Evolutionary conservation across 306 rosid species (phyloP).

Genomic region (Glycine tomentella): DNA sequence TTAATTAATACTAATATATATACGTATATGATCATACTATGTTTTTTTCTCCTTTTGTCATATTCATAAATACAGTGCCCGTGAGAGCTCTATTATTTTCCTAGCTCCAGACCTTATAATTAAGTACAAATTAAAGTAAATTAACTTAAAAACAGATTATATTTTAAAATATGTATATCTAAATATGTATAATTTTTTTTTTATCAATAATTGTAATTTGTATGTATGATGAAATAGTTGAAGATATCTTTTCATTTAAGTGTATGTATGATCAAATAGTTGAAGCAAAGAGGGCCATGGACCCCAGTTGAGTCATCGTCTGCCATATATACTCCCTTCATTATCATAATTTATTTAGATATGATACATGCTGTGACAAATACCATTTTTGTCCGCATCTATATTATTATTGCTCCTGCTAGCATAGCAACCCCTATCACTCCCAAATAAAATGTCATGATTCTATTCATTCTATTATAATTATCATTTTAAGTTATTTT

Average conservation of each 20-base stretch:
- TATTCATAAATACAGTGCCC: slow-evolving; percentile 19
- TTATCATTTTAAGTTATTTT: too few relatives aligned
- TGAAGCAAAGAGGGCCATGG: slow-evolving; percentile 41
- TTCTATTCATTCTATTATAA: too few relatives aligned
- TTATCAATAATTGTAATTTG: background rate
- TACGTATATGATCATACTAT: slow-evolving; percentile 27
- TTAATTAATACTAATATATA: slow-evolving; percentile 35
- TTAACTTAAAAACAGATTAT: background rate
- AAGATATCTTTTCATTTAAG: background rate
- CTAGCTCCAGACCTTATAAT: background rate
- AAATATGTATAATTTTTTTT: background rate
- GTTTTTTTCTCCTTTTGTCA: slow-evolving; percentile 33
- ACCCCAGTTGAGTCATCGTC: slow-evolving; percentile 57
- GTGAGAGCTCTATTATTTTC: slow-evolving; percentile 50
- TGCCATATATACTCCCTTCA: slow-evolving; percentile 47
- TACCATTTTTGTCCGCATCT: slow-evolving; percentile 60
- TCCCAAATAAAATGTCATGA: slow-evolving; percentile 7
- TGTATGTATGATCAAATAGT: slow-evolving; percentile 39
- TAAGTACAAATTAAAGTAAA: background rate
- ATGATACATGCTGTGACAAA: slow-evolving; percentile 61
- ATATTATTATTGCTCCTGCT: slow-evolving; percentile 54
- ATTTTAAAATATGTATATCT: background rate
- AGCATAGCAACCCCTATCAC: slow-evolving; percentile 38
- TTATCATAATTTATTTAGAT: slow-evolving; percentile 57
- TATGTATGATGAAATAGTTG: slow-evolving; percentile 42